phyloP scores from a whole-genome alignment of 257 asterid species.

The Solanum verrucosum region DNA sequence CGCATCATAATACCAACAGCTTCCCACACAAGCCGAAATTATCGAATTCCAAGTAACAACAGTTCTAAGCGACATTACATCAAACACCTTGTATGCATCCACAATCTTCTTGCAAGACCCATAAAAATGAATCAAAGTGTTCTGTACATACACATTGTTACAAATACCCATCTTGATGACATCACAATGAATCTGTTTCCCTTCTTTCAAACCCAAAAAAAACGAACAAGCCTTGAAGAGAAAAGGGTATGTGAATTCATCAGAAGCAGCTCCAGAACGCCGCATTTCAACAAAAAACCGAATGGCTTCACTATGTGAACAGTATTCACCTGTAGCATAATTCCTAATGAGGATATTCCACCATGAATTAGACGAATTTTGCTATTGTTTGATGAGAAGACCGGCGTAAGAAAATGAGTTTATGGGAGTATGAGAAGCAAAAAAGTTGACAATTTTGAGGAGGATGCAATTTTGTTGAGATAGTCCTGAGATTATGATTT shows the following conservation, averaged over 20 bases:
- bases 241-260: conserved; percentile 62
- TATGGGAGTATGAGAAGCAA: too few relatives aligned
- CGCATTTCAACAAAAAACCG: conserved; percentile 45
- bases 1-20: conserved; percentile 35
- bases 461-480: too few relatives aligned
- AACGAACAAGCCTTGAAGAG: conserved; percentile 56
- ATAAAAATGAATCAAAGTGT: conserved; percentile 42
- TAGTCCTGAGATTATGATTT: too few relatives aligned
- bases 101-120: conserved; percentile 45
- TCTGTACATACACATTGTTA: conserved; percentile 56
- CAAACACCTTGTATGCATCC: conserved; percentile 49
- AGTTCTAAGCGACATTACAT: conserved; percentile 47
- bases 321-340: conserved; percentile 27
- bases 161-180: conserved; percentile 45
- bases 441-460: too few relatives aligned
- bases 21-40: conserved; percentile 40
- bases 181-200: conserved; percentile 55
- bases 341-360: conserved; percentile 53
- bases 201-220: conserved; percentile 38
- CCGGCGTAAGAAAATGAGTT: too few relatives aligned
- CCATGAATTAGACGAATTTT: neutral
- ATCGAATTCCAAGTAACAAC: conserved; percentile 72
- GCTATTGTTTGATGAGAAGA: too few relatives aligned
- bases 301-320: conserved; percentile 26
- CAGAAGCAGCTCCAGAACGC: conserved; percentile 30